Base-by-base conservation (phyloP, 148 eudicot species). In the Silene latifolia region DNA sequence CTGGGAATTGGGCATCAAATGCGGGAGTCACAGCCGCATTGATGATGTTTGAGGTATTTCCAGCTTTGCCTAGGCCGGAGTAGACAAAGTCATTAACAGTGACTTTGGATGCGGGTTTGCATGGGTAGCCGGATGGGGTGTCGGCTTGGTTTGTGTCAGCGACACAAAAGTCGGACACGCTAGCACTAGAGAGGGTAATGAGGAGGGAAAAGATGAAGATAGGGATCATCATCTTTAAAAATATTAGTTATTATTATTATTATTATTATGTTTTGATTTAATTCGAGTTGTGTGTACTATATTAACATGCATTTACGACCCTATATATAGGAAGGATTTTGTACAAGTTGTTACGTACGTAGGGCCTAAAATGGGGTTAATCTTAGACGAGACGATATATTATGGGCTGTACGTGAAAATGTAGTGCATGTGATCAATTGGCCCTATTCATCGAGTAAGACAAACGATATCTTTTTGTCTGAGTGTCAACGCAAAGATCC, bases 1-100 rank as follows among this genome's bases (percentile, higher is more conserved):
- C 97, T 0, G 97, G 93, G 78, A 89, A 91, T 19, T 91, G 94
- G 72, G 89, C 82, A 0, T 74, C 80, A 23, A 91, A 91, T 7
- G 91, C 98, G 0, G 97, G 91, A 20, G 91, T 89, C 4, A 93
- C 98, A 0, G 92, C 91, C 0, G 98, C 98, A 1, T 72, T 83
- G 78, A 93, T 89, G 74, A 93, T 76, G 81, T 87, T 91, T 19
- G 79, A 32, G 9, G 91, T 88, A 89, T 89, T 88, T 0, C 92
- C 98, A 0, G 87, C 74, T 2, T 13, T 39, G 11, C 67, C 89
- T 2, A 93, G 79, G 51, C 93, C 91, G 0, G 82, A 74, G 84
- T 48, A 88, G 24, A 79, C 86, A 47, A 93, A 93, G 71, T 91
- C 97, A 12, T 81, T 72, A 0, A 39, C 89, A 0, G 86, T 86